Evolutionary conservation across 768 basidiomycete genomes (phyloP).

Genomic region (Lactarius akahatsu): DNA sequence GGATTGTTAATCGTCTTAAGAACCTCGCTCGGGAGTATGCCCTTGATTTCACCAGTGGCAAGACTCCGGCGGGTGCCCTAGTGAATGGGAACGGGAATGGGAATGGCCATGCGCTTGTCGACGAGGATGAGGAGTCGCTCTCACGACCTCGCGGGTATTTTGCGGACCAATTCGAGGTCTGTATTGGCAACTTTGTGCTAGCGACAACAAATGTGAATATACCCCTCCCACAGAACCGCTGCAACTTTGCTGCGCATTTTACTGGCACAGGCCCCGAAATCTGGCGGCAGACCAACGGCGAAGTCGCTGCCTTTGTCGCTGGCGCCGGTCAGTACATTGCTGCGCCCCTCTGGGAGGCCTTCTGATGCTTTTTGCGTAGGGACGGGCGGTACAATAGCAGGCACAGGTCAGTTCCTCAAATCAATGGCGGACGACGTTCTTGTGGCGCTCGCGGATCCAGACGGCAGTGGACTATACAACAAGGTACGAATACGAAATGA

Average conservation of each 20-base stretch:
- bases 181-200: not conserved
- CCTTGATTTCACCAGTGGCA: conserved; percentile 58
- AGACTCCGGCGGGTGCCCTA: conserved; percentile 30
- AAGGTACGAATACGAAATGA: conserved; percentile 50
- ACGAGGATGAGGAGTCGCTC: conserved; percentile 44
- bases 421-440: conserved; percentile 61
- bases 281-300: conserved; percentile 87
- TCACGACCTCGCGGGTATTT: conserved; percentile 79
- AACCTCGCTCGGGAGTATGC: conserved; percentile 87
- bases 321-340: conserved; percentile 65
- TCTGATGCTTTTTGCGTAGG: conserved; percentile 39
- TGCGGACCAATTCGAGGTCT: conserved; percentile 91
- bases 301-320: conserved; percentile 79
- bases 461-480: conserved; percentile 93
- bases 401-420: conserved; percentile 78
- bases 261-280: conserved; percentile 93
- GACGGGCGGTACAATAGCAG: conserved; percentile 95
- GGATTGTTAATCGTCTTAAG: conserved; percentile 40
- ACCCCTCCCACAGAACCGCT: conserved; percentile 58
- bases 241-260: conserved; percentile 89
- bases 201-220: not conserved
- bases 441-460: conserved; percentile 84
- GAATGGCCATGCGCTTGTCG: conserved; percentile 33
- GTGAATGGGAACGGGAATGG: conserved; percentile 37
- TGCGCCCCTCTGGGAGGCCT: not conserved